phyloP scores from a whole-genome alignment of 352 stramenopile genomes.

The Achlya hypogyna region DNA sequence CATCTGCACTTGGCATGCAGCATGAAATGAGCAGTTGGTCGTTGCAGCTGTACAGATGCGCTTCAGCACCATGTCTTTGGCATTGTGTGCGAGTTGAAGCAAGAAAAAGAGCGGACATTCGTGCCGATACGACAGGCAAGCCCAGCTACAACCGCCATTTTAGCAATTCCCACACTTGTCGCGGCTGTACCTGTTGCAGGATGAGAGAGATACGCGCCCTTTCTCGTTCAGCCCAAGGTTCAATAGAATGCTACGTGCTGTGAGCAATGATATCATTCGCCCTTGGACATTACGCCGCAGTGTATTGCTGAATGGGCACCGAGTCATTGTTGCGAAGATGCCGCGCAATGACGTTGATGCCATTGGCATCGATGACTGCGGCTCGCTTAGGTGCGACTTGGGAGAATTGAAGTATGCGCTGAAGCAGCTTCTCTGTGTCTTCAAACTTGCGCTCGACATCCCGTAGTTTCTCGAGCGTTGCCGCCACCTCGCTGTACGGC shows the following conservation, averaged over 20 bases:
- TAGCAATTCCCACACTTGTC: not conserved
- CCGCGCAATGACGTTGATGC: slow-evolving; percentile 34
- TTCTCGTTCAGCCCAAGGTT: slow-evolving; percentile 48
- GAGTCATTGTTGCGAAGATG: slow-evolving; percentile 26
- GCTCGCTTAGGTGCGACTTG: slow-evolving; percentile 39
- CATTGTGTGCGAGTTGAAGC: slow-evolving; percentile 27
- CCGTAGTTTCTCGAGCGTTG: slow-evolving; percentile 45
- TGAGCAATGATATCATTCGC: too few relatives aligned
- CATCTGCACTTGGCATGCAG: slow-evolving; percentile 61
- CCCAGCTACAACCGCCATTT: slow-evolving; percentile 30
- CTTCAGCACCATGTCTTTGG: slow-evolving; percentile 27
- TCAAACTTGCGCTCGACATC: slow-evolving; percentile 25
- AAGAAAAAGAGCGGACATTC: slow-evolving; percentile 54
- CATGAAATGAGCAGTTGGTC: slow-evolving; percentile 58
- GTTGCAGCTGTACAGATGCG: slow-evolving; percentile 41
- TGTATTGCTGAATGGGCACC: slow-evolving; percentile 27
- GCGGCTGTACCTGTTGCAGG: slow-evolving; percentile 37
- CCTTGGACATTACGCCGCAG: slow-evolving; percentile 22
- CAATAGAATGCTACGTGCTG: slow-evolving; percentile 38
- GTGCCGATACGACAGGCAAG: slow-evolving; percentile 61
- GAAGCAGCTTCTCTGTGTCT: slow-evolving; percentile 43
- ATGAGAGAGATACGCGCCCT: slow-evolving; percentile 46
- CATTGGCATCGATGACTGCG: slow-evolving; percentile 49
- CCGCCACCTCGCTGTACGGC: slow-evolving; percentile 38
- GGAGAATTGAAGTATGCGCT: slow-evolving; percentile 45